Evolutionary conservation across 2,329 filamentous ascomycete genomes (phyloP).

Genomic region (Paracoccidioides lutzii): DNA sequence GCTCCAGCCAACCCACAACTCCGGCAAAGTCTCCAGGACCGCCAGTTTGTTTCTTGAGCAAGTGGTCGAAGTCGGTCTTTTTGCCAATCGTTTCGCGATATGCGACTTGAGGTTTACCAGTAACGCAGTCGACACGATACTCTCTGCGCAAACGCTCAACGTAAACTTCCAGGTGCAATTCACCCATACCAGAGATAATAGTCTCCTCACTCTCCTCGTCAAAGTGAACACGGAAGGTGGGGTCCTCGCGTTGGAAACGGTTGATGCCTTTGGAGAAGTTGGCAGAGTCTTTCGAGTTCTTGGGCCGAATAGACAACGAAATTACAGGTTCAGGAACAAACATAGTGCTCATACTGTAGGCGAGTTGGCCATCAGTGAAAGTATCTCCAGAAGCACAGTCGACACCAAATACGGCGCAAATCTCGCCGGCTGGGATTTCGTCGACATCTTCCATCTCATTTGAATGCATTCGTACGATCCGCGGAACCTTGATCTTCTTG

Average conservation of each 20-base stretch:
- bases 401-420: constrained; percentile 95
- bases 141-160: constrained; percentile 93
- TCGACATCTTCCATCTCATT: constrained; percentile 97
- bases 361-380: constrained; percentile 85
- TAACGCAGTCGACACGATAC: constrained; percentile 90
- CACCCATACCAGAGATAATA: constrained; percentile 97
- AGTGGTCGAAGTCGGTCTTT: constrained; percentile 74
- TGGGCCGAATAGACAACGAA: constrained; percentile 92
- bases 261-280: constrained; percentile 99
- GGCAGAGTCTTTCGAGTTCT: constrained; percentile 77
- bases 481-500: constrained; percentile 92
- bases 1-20: constrained; percentile 84
- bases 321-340: constrained; percentile 94
- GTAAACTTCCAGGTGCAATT: constrained; percentile 93
- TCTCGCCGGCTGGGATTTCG: constrained; percentile 90
- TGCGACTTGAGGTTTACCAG: constrained; percentile 91
- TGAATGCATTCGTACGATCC: constrained; percentile 98
- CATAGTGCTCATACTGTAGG: constrained; percentile 97
- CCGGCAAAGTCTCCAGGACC: constrained; percentile 92
- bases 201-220: constrained; percentile 90
- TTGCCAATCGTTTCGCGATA: constrained; percentile 88
- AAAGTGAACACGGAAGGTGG: constrained; percentile 89
- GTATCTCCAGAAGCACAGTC: constrained; percentile 97
- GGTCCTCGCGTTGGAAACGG: constrained; percentile 95
- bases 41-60: constrained; percentile 89